Percentiles rank a stretch among this genome's conserved stretches.
phyloP scores from a whole-genome alignment of 2,329 filamentous ascomycete species.

The Xylaria sp. region DNA sequence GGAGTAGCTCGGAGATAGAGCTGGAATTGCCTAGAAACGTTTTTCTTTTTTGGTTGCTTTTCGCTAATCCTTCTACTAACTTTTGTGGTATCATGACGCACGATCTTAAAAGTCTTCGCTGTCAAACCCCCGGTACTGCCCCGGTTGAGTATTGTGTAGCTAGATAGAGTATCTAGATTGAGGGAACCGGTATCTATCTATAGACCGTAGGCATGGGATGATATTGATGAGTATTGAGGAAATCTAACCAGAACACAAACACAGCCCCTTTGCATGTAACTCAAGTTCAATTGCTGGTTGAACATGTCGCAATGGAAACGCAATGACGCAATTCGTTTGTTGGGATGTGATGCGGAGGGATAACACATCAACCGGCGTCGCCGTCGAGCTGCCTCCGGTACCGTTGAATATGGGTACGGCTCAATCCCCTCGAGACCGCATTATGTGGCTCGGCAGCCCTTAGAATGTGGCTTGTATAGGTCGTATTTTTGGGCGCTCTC shows the following conservation, averaged over 20 bases:
- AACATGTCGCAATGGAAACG: conserved; percentile 1
- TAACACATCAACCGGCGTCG: conserved; percentile 18
- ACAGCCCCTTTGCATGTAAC: conserved; percentile 14
- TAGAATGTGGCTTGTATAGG: conserved; percentile 23
- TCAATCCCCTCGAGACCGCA: conserved; percentile 3
- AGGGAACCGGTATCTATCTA: conserved; percentile 7
- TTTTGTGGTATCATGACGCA: not conserved
- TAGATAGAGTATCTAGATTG: not conserved
- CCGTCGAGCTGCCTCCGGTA: conserved; percentile 27
- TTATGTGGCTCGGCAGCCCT: conserved; percentile 27
- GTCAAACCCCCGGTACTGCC: no score
- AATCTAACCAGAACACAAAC: not conserved
- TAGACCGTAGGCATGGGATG: not conserved
- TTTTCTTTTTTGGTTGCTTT: not conserved
- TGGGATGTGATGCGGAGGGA: not conserved
- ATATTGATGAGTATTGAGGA: not conserved
- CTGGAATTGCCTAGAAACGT: not conserved
- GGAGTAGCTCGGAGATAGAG: not conserved
- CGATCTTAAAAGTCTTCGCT: not conserved
- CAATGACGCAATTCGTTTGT: conserved; percentile 5
- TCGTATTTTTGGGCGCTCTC: not conserved
- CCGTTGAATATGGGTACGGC: not conserved
- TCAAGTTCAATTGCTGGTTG: not conserved
- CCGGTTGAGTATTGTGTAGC: not conserved
- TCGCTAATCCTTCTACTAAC: not conserved